These are phyloP conservation scores for Symbiodinium natans DNA, from an alignment of 73 alveolate genomes.

Conservation along the genomic window DNA sequence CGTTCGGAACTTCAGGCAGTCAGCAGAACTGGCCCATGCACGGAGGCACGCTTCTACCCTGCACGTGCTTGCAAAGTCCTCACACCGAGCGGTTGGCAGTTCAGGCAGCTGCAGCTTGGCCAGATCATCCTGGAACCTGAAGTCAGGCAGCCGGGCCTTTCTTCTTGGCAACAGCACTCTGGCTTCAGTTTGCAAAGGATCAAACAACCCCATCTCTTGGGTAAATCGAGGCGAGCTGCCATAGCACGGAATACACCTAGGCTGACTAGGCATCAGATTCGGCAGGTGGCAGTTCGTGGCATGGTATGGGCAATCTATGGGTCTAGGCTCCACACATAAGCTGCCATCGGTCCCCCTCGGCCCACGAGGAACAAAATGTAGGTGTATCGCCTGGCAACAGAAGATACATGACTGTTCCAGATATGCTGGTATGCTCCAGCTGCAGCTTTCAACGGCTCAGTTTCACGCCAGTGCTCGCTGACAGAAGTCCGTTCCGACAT, in stretches of 20 bases:
- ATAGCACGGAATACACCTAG: background rate
- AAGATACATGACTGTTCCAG: no score
- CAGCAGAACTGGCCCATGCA: no score
- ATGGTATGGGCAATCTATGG: background rate
- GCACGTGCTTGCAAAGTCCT: background rate
- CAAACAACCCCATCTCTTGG: no score
- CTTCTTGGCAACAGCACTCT: background rate
- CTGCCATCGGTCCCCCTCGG: constrained; percentile 30
- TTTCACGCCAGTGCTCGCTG: constrained; percentile 30
- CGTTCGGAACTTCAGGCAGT: no score
- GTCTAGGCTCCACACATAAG: background rate
- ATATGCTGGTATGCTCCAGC: no score
- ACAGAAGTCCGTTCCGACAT: constrained; percentile 20
- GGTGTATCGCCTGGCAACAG: constrained; percentile 30
- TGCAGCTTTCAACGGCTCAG: no score
- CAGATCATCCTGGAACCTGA: background rate
- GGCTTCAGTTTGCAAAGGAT: no score
- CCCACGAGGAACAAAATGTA: constrained; percentile 27
- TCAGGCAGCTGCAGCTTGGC: background rate
- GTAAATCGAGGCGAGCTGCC: background rate
- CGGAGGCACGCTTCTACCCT: background rate
- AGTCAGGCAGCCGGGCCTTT: background rate
- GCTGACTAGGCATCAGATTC: background rate
- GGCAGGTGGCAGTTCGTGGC: background rate
- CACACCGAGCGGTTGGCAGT: background rate